Percentiles rank a stretch among this genome's conserved stretches.
Conservation (phyloP, 495 filamentous ascomycete species). For the Penicillium desertorum region DNA sequence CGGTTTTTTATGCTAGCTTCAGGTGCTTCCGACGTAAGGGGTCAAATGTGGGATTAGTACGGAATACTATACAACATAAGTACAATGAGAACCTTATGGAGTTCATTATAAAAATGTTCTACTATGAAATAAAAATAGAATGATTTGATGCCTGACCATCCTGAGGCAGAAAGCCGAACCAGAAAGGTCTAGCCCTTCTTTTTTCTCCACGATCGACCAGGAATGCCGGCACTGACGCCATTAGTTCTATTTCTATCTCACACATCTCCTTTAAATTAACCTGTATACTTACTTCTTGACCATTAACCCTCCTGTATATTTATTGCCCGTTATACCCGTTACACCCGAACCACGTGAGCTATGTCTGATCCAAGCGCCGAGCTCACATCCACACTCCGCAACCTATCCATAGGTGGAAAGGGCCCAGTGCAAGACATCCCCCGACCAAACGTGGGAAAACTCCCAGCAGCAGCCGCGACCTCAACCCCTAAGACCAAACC, state of each 20-base stretch:
- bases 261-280: constrained; percentile 13
- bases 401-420: constrained; percentile 45
- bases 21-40: too few species aligned
- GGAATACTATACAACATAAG: too few species aligned
- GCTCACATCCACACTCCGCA: constrained; percentile 46
- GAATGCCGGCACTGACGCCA: constrained; percentile 29
- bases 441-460: constrained; percentile 23
- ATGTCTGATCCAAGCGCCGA: constrained; percentile 36
- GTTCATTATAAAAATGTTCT: too few species aligned
- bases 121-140: neutral
- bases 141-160: neutral
- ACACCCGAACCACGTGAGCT: constrained; percentile 4
- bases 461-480: constrained; percentile 14
- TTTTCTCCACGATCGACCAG: constrained; percentile 33
- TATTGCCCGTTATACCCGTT: neutral
- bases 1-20: too few species aligned
- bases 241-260: constrained; percentile 14
- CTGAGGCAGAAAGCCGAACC: constrained; percentile 11
- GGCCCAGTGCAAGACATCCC: constrained; percentile 37
- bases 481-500: constrained; percentile 35
- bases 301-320: neutral
- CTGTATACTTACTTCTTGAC: constrained; percentile 2
- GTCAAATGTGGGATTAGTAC: too few species aligned
- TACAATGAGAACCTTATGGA: too few species aligned
- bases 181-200: constrained; percentile 24